These are phyloP conservation scores for Solanum chmielewskii DNA, from an alignment of 257 asterid species.

Conservation along the genomic window DNA sequence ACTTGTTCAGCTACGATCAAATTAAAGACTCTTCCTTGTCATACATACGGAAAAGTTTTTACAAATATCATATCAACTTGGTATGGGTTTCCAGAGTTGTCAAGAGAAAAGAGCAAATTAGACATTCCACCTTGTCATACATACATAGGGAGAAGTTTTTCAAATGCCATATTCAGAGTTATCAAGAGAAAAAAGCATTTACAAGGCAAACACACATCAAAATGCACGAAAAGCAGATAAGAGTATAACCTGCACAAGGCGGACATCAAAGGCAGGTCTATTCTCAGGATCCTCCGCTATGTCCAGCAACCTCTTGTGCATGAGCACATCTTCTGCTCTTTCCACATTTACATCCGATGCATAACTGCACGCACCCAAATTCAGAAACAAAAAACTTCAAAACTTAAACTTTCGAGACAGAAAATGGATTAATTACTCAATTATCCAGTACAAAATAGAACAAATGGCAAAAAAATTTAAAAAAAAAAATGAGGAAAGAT, in stretches of 20 bases:
- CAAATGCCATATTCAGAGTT: not conserved
- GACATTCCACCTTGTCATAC: not conserved
- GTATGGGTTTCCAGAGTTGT: not conserved
- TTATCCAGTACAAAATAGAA: not conserved
- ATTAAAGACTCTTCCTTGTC: not conserved
- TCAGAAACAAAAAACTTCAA: not conserved
- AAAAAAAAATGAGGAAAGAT: not conserved
- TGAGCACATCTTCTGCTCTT: conserved; percentile 46
- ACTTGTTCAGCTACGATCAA: not conserved
- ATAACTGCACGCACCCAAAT: conserved; percentile 14
- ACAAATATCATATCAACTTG: not conserved
- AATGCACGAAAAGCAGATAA: not conserved
- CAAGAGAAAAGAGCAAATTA: not conserved
- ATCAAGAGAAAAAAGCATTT: not conserved
- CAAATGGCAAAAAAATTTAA: not conserved
- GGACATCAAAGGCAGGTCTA: conserved; percentile 36
- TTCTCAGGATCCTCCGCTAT: conserved; percentile 32
- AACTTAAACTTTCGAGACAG: not conserved
- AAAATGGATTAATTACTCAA: not conserved
- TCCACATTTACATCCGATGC: conserved; percentile 50
- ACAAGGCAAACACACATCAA: not conserved
- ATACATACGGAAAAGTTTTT: not conserved
- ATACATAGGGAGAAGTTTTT: not conserved
- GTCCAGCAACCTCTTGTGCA: conserved; percentile 27
- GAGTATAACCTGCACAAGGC: conserved; percentile 32